Conservation (phyloP, 345 rosid species). For the Luvunga scandens region DNA sequence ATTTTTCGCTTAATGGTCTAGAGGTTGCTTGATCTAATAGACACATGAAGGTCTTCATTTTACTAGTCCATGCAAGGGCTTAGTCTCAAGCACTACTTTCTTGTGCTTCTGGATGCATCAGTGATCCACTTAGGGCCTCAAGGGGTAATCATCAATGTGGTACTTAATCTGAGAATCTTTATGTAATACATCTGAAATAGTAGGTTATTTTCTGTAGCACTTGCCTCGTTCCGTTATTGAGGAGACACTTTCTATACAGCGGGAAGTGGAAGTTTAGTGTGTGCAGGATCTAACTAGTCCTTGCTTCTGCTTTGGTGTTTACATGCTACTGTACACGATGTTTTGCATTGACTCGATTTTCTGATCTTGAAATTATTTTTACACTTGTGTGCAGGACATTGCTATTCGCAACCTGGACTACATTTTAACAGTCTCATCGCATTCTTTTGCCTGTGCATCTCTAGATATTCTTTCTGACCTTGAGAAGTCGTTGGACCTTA, state of each 20-base stretch:
- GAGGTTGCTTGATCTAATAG: background rate
- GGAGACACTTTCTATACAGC: too few species aligned
- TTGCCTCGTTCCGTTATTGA: too few species aligned
- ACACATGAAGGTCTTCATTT: background rate
- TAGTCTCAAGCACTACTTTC: background rate
- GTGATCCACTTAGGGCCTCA: background rate
- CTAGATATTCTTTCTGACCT: conserved; percentile 73
- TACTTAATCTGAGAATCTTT: too few species aligned
- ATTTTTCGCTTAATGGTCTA: background rate
- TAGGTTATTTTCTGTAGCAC: background rate
- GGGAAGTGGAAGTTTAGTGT: background rate
- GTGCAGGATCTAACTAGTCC: background rate
- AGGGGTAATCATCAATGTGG: background rate
- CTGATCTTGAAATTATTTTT: conserved; percentile 11
- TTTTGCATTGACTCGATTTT: background rate
- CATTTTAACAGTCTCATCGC: conserved; percentile 61
- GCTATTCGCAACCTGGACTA: conserved; percentile 86
- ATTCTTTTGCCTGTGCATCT: conserved; percentile 66
- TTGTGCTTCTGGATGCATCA: background rate
- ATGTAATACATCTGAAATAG: background rate
- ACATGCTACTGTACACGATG: background rate
- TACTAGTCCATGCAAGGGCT: background rate
- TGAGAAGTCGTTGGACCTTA: conserved; percentile 70
- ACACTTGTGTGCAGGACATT: conserved; percentile 61
- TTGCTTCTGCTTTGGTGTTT: background rate